A percentile compares a stretch with the other conserved stretches of the same genome.
phyloP scores from a whole-genome alignment of 2,329 filamentous ascomycete genomes.

The Ophiostoma himal-ulmi region DNA sequence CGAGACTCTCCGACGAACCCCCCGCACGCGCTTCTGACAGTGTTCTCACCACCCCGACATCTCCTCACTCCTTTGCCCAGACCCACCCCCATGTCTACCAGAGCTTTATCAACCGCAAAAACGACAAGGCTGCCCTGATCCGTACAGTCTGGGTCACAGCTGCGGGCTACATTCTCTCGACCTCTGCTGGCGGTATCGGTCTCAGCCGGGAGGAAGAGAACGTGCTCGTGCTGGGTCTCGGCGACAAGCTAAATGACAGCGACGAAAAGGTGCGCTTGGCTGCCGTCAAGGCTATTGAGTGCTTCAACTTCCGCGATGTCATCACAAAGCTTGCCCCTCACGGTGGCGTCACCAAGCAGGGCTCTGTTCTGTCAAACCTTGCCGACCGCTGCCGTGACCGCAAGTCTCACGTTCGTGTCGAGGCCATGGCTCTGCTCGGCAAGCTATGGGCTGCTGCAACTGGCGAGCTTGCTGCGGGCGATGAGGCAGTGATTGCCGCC shows the following conservation, averaged over 20 bases:
- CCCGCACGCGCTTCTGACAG: conserved; percentile 46
- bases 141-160: conserved; percentile 81
- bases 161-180: conserved; percentile 80
- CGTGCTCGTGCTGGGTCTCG: conserved; percentile 65
- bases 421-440: conserved; percentile 77
- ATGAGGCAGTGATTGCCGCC: conserved; percentile 68
- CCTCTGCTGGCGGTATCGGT: conserved; percentile 83
- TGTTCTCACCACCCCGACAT: conserved; percentile 74
- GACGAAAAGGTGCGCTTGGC: conserved; percentile 89
- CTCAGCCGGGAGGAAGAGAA: conserved; percentile 77
- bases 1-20: conserved; percentile 56
- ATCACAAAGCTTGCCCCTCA: conserved; percentile 72
- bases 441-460: conserved; percentile 91
- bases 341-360: conserved; percentile 68
- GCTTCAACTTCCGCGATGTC: conserved; percentile 74
- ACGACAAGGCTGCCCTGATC: conserved; percentile 79
- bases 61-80: conserved; percentile 83
- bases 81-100: conserved; percentile 73
- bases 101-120: conserved; percentile 74
- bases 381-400: conserved; percentile 86
- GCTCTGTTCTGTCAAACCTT: conserved; percentile 73
- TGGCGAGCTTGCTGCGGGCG: conserved; percentile 76
- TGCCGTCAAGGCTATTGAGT: conserved; percentile 76
- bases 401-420: conserved; percentile 71
- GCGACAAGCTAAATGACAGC: conserved; percentile 75